Conservation (phyloP, 2,329 filamentous ascomycete genomes). For the Fusarium virguliforme region DNA sequence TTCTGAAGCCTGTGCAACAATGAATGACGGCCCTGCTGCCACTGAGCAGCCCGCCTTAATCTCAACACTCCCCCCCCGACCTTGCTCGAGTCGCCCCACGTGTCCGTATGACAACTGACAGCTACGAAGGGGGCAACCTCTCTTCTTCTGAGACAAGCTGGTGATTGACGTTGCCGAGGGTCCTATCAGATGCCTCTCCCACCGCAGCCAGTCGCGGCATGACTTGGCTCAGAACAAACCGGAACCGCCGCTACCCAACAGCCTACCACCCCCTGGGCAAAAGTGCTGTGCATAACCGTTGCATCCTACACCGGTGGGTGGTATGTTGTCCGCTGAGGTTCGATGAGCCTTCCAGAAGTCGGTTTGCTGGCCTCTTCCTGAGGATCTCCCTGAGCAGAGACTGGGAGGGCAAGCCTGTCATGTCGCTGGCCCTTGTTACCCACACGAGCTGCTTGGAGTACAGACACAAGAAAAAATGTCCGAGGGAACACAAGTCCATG, state of each 20-base stretch:
- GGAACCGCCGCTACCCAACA: slow-evolving; percentile 9
- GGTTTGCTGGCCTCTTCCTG: slow-evolving; percentile 20
- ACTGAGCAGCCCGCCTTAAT: slow-evolving; percentile 27
- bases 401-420: slow-evolving; percentile 44
- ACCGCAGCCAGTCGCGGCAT: slow-evolving; percentile 13
- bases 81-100: slow-evolving; percentile 49
- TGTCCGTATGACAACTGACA: slow-evolving; percentile 48
- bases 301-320: slow-evolving; percentile 36
- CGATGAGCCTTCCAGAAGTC: slow-evolving; percentile 43
- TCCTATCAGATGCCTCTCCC: slow-evolving; percentile 26
- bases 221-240: slow-evolving; percentile 24
- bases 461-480: slow-evolving; percentile 59
- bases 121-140: slow-evolving; percentile 19
- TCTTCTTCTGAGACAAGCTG: slow-evolving; percentile 29
- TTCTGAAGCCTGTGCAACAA: slow-evolving; percentile 48
- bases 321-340: slow-evolving; percentile 32
- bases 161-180: slow-evolving; percentile 32
- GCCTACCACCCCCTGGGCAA: slow-evolving; percentile 23
- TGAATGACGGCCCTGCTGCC: slow-evolving; percentile 33
- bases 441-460: slow-evolving; percentile 58
- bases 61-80: slow-evolving; percentile 35
- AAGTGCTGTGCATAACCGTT: slow-evolving; percentile 44
- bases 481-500: slow-evolving; percentile 56
- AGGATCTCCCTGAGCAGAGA: slow-evolving; percentile 19
- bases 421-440: slow-evolving; percentile 51